Evolutionary conservation across 805 yeast species (phyloP).

Genomic region (Candida broadrunensis): DNA sequence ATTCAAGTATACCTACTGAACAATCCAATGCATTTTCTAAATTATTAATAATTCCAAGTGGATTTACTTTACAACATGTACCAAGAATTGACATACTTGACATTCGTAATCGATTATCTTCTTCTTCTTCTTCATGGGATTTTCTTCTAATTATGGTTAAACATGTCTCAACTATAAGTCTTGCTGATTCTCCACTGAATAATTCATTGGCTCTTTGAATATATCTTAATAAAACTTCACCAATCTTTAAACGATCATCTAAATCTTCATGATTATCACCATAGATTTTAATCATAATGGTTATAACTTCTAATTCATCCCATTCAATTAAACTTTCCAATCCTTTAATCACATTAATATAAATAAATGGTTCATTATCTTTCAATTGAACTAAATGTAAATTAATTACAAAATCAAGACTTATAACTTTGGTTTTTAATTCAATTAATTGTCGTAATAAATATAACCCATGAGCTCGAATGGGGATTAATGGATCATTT

Average conservation of each 20-base stretch:
- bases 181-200: slow-evolving; percentile 44
- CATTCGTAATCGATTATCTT: slow-evolving; percentile 68
- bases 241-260: slow-evolving; percentile 74
- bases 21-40: slow-evolving; percentile 68
- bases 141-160: slow-evolving; percentile 35
- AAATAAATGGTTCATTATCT: slow-evolving; percentile 85
- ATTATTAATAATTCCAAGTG: slow-evolving; percentile 46
- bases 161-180: slow-evolving; percentile 41
- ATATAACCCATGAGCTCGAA: slow-evolving; percentile 81
- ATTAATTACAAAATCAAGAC: slow-evolving; percentile 52
- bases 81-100: slow-evolving; percentile 89
- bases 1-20: slow-evolving; percentile 67
- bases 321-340: slow-evolving; percentile 56
- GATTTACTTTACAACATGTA: slow-evolving; percentile 55
- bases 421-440: slow-evolving; percentile 48
- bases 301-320: slow-evolving; percentile 35
- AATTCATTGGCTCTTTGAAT: slow-evolving; percentile 49
- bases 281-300: slow-evolving; percentile 38
- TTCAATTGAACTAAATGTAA: slow-evolving; percentile 63
- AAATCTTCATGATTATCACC: slow-evolving; percentile 29
- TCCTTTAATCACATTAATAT: slow-evolving; percentile 80
- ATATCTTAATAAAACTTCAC: slow-evolving; percentile 72
- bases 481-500: slow-evolving; percentile 77
- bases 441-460: slow-evolving; percentile 55
- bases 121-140: slow-evolving; percentile 18